Base-by-base conservation (phyloP, 2,329 filamentous ascomycete genomes). In the Fusarium falciforme region DNA sequence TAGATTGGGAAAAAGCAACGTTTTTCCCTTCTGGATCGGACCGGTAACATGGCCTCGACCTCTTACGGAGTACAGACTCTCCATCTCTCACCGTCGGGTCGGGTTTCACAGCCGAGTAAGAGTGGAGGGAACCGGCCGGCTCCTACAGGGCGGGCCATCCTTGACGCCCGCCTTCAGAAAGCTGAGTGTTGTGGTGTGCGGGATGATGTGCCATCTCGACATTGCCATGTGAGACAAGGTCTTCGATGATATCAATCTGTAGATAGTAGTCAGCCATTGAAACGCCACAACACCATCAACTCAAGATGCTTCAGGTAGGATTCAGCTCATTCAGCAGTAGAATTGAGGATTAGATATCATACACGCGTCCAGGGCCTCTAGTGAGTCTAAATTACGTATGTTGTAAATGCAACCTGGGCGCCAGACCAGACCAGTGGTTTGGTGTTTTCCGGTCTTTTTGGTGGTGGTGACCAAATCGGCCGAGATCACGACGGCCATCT, bases 291-390 rank as follows among this genome's bases (percentile, higher is more conserved):
- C 55, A 58, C 33, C 55, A 58, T 58, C 55, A 27, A 38, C 6
- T 31, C 9, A 20, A 47, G 35, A 61, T 36, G 27, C 36, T 57
- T 31, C 22, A 70, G 61, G 68, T 42, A 29, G 33, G 52, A 61
- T 33, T 49, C 49, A 66, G 52, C 61, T 65, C 42, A 66, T 68
- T 57, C 57, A 68, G 61, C 49, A 67, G 66, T 54, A 70, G 66
- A 61, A 74, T 61, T 63, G 49, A 65, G 70, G 60, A 74, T 77
- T 74, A 76, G 59, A 77, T 78, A 76, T 71, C 71, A 72, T 78
- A 78, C 75, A 78, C 67, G 66, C 64, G 61, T 67, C 76, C 68
- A 74, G 68, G 68, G 65, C 72, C 69, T 74, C 72, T 73, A 73
- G 47, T 73, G 67, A 64, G 36, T 74, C 68, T 75, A 74, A 72